These are phyloP conservation scores for Phylloporus arenicola DNA, from an alignment of 768 basidiomycete genomes.

Conservation along the genomic window DNA sequence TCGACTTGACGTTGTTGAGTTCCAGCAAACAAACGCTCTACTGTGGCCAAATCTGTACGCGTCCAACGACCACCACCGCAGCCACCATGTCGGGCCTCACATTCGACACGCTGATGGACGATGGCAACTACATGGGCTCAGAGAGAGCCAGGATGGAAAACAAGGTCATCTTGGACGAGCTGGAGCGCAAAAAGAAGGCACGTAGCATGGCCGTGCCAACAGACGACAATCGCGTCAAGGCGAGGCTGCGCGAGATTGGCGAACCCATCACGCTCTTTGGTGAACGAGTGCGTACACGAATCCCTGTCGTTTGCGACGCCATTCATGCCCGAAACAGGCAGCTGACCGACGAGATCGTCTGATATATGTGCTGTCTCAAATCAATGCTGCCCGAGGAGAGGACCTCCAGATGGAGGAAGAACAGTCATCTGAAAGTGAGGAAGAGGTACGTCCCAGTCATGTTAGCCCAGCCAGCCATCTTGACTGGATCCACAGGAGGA, in stretches of 20 bases:
- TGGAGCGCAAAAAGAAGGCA: slow-evolving; percentile 97
- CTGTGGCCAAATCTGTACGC: slow-evolving; percentile 12
- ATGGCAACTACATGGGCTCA: slow-evolving; percentile 68
- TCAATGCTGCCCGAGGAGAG: slow-evolving; percentile 81
- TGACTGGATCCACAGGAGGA: slow-evolving; percentile 56
- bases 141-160: slow-evolving; percentile 77
- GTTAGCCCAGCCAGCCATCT: neutral
- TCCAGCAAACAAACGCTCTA: slow-evolving; percentile 31
- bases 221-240: slow-evolving; percentile 90
- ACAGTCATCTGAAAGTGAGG: slow-evolving; percentile 64
- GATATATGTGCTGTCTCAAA: slow-evolving; percentile 91
- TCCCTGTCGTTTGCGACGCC: slow-evolving; percentile 1
- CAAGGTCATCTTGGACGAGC: slow-evolving; percentile 84
- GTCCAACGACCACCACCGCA: neutral
- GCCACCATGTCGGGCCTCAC: slow-evolving; percentile 65
- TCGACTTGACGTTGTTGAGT: slow-evolving; percentile 28
- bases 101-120: slow-evolving; percentile 70
- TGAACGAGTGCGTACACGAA: slow-evolving; percentile 72
- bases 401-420: slow-evolving; percentile 71
- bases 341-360: slow-evolving; percentile 95
- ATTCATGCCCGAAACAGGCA: slow-evolving; percentile 48
- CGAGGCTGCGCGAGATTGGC: slow-evolving; percentile 84
- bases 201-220: slow-evolving; percentile 93
- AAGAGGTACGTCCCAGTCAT: slow-evolving; percentile 49
- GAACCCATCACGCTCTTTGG: slow-evolving; percentile 98